phyloP scores from a whole-genome alignment of 768 basidiomycete species.

The Tricholoma flavovirens region DNA sequence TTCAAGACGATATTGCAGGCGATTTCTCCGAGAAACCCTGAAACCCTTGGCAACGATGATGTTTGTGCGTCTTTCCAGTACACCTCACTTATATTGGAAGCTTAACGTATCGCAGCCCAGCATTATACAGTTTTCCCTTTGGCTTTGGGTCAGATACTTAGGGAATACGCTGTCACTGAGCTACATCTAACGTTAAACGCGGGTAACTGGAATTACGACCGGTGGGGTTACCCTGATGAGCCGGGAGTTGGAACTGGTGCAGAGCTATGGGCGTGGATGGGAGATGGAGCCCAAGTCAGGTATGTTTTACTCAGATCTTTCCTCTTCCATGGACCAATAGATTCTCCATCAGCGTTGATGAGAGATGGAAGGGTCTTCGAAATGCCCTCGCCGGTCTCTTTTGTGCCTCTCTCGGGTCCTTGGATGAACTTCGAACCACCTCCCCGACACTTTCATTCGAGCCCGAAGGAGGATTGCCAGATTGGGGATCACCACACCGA shows the following conservation, averaged over 20 bases:
- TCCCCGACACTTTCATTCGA: slow-evolving; percentile 55
- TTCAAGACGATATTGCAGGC: slow-evolving; percentile 63
- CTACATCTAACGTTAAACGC: slow-evolving; percentile 87
- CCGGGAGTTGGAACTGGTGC: slow-evolving; percentile 78
- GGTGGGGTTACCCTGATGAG: slow-evolving; percentile 80
- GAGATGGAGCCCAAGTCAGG: slow-evolving; percentile 50
- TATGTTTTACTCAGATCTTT: slow-evolving; percentile 21
- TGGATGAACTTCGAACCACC: slow-evolving; percentile 73
- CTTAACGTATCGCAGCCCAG: slow-evolving; percentile 44
- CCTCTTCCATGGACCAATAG: not conserved
- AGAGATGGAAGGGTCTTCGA: slow-evolving; percentile 78
- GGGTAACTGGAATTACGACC: slow-evolving; percentile 85
- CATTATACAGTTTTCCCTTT: slow-evolving; percentile 88
- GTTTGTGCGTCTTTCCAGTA: slow-evolving; percentile 29
- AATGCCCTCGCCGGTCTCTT: slow-evolving; percentile 92
- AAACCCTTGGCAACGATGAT: slow-evolving; percentile 43
- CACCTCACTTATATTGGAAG: not conserved
- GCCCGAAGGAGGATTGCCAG: slow-evolving; percentile 53
- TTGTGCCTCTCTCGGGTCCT: slow-evolving; percentile 82
- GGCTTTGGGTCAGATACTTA: slow-evolving; percentile 79
- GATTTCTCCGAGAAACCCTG: slow-evolving; percentile 52
- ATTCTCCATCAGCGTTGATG: slow-evolving; percentile 48
- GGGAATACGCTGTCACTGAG: slow-evolving; percentile 80
- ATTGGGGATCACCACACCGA: slow-evolving; percentile 41
- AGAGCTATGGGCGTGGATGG: slow-evolving; percentile 91